Percentiles rank a stretch among this genome's conserved stretches.
Conservation (phyloP, 2,329 filamentous ascomycete species). For the Aspergillus jensenii region DNA sequence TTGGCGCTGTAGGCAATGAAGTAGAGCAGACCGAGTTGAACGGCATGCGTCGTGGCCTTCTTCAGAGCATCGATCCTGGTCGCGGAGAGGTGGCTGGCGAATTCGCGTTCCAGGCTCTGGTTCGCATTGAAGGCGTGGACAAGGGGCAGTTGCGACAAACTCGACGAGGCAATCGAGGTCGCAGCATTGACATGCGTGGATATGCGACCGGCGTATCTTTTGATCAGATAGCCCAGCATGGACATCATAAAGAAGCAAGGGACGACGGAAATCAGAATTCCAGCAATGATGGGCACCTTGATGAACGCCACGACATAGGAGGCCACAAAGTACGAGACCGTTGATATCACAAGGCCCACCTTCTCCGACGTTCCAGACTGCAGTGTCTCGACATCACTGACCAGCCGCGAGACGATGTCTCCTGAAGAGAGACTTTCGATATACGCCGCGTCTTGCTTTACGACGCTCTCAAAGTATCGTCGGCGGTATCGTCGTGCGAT, state of each 20-base stretch:
- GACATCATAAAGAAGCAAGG: constrained; percentile 63
- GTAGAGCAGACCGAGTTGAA: constrained; percentile 62
- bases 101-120: constrained; percentile 58
- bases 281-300: constrained; percentile 61
- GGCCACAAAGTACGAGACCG: constrained; percentile 64
- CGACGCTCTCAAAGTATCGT: constrained; percentile 57
- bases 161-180: too few relatives aligned
- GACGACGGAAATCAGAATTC: constrained; percentile 62
- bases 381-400: constrained; percentile 64
- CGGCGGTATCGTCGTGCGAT: constrained; percentile 63
- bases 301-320: constrained; percentile 67
- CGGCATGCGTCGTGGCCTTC: constrained; percentile 57
- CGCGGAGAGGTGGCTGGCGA: constrained; percentile 51
- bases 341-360: constrained; percentile 64
- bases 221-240: constrained; percentile 52
- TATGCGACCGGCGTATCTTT: constrained; percentile 45
- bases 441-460: constrained; percentile 63
- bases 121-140: constrained; percentile 65
- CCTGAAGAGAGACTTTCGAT: constrained; percentile 63
- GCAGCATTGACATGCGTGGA: constrained; percentile 45
- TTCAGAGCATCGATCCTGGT: constrained; percentile 55
- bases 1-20: constrained; percentile 68
- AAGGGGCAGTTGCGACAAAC: constrained; percentile 56
- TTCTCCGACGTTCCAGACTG: constrained; percentile 70
- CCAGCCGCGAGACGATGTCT: constrained; percentile 61